Conservation (phyloP, 2,329 filamentous ascomycete genomes). For the Fusarium goolgardi region DNA sequence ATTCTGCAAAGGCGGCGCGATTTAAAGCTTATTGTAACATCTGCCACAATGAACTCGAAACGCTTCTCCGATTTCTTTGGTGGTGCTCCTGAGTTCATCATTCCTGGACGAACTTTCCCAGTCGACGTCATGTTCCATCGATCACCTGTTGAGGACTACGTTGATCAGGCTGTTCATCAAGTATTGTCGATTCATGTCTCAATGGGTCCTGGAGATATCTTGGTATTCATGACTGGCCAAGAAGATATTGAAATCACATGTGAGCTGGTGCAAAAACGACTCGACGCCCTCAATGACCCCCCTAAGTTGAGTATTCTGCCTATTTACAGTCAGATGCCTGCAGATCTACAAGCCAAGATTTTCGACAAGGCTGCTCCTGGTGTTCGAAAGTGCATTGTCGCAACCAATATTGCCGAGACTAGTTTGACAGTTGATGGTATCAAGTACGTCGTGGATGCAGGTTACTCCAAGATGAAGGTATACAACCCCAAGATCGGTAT, state of each 20-base stretch:
- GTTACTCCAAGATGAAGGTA: conserved; percentile 97
- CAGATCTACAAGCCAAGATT: conserved; percentile 96
- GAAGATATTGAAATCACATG: conserved; percentile 98
- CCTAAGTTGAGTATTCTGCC: conserved; percentile 94
- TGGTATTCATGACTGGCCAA: conserved; percentile 99
- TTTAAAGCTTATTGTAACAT: conserved; percentile 96
- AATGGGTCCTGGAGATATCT: conserved; percentile 90
- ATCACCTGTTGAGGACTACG: conserved; percentile 96
- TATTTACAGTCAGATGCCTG: conserved; percentile 99
- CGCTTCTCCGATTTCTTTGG: conserved; percentile 96
- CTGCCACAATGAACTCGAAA: conserved; percentile 98
- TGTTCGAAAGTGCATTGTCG: conserved; percentile 96
- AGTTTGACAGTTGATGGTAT: conserved; percentile 98
- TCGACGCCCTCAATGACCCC: conserved; percentile 91
- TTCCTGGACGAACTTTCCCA: conserved; percentile 94
- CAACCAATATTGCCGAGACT: conserved; percentile 98
- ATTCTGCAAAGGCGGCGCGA: conserved; percentile 89
- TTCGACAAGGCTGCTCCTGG: conserved; percentile 92
- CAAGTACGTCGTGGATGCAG: conserved; percentile 97
- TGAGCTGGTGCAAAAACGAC: conserved; percentile 87
- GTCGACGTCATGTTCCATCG: conserved; percentile 97
- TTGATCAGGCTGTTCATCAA: conserved; percentile 96
- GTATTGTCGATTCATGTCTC: conserved; percentile 96
- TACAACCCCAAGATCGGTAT: conserved; percentile 99
- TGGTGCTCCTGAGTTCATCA: conserved; percentile 94